These are phyloP conservation scores for Fusarium sp. DNA, from an alignment of 2,329 filamentous ascomycete species.

Conservation along the genomic window DNA sequence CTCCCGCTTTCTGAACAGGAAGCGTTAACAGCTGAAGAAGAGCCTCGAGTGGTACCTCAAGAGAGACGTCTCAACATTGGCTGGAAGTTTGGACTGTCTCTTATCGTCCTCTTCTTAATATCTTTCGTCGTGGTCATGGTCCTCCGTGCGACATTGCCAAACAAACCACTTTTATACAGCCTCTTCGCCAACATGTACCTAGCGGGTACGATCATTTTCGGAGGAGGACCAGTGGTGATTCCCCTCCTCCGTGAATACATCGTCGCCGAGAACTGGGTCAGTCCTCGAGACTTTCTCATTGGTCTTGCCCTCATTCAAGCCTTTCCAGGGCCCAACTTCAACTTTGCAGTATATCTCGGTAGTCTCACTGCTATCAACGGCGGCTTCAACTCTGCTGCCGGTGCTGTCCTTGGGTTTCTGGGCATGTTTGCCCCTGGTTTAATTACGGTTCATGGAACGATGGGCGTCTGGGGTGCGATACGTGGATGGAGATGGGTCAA, in stretches of 20 bases:
- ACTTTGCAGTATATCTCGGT: constrained; percentile 70
- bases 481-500: constrained; percentile 60
- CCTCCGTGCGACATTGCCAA: constrained; percentile 55
- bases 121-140: constrained; percentile 70
- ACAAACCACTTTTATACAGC: constrained; percentile 62
- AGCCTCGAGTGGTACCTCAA: constrained; percentile 48
- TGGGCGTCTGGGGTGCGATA: constrained; percentile 67
- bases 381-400: constrained; percentile 53
- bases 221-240: constrained; percentile 74
- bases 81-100: constrained; percentile 57
- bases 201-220: constrained; percentile 76
- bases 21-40: constrained; percentile 45
- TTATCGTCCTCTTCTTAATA: constrained; percentile 63
- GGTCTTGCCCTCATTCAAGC: constrained; percentile 79
- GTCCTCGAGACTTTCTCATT: constrained; percentile 76
- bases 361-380: constrained; percentile 58
- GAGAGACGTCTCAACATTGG: constrained; percentile 54
- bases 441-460: constrained; percentile 60
- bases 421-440: constrained; percentile 66
- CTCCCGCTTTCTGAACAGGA: not conserved
- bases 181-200: constrained; percentile 81
- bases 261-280: constrained; percentile 77
- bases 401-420: constrained; percentile 63
- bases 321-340: constrained; percentile 66
- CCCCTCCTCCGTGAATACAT: constrained; percentile 72